A percentile compares a stretch with the other conserved stretches of the same genome.
Conservation (phyloP, 345 rosid species). For the Chamaenerion angustifolium region DNA sequence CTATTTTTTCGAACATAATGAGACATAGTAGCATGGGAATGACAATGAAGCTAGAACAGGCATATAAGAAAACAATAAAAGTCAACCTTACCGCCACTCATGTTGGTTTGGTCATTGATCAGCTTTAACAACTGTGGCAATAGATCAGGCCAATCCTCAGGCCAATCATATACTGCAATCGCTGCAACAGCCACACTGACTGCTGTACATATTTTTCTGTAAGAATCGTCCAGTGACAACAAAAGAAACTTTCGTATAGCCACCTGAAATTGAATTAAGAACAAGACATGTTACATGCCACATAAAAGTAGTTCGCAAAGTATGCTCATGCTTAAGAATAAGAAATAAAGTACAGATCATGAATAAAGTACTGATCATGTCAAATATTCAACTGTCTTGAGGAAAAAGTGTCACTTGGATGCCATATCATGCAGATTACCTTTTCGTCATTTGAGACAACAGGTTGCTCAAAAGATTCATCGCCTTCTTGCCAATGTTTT, state of each 20-base stretch:
- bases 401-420: too few species aligned
- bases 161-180: slow-evolving; percentile 78
- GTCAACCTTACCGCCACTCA: slow-evolving; percentile 42
- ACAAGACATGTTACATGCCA: neutral
- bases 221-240: slow-evolving; percentile 60
- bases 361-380: too few species aligned
- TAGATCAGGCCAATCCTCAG: slow-evolving; percentile 82
- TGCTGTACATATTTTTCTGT: slow-evolving; percentile 73
- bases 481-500: slow-evolving; percentile 87
- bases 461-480: slow-evolving; percentile 67
- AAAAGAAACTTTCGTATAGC: slow-evolving; percentile 58
- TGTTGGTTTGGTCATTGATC: slow-evolving; percentile 43
- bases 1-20: neutral
- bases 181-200: slow-evolving; percentile 77
- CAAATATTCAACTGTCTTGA: too few species aligned
- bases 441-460: slow-evolving; percentile 56
- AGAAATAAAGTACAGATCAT: neutral
- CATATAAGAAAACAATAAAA: too few species aligned
- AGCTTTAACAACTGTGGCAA: slow-evolving; percentile 61
- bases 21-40: neutral
- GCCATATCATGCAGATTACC: slow-evolving; percentile 20
- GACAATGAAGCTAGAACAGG: neutral
- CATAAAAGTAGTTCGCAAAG: neutral
- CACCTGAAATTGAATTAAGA: slow-evolving; percentile 34
- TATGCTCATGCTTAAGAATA: neutral